phyloP scores from a whole-genome alignment of 169 alveolate species.

The Cryptosporidium bovis region DNA sequence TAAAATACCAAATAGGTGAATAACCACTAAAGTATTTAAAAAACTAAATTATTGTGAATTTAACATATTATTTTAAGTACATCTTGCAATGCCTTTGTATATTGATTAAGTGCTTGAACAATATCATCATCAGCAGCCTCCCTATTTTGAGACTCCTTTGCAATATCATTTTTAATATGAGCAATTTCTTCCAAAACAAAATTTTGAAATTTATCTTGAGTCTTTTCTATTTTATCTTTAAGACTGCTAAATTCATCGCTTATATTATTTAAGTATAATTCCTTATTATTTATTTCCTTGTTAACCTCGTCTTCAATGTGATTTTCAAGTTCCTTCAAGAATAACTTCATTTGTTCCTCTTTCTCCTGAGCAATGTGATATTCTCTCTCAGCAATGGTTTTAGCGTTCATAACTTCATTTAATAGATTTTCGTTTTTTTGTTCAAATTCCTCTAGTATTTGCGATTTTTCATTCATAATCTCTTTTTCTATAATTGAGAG shows the following conservation, averaged over 20 bases:
- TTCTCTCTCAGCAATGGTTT: constrained; percentile 68
- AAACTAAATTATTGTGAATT: too few species aligned
- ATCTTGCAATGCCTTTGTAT: constrained; percentile 87
- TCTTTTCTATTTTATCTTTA: constrained; percentile 57
- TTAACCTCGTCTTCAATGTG: constrained; percentile 60
- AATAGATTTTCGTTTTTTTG: constrained; percentile 41
- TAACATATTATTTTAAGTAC: constrained; percentile 80
- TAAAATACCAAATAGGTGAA: neutral
- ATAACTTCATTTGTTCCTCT: constrained; percentile 58
- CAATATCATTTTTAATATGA: constrained; percentile 82
- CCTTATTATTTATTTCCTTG: constrained; percentile 36
- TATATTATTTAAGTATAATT: constrained; percentile 7
- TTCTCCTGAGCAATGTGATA: constrained; percentile 69
- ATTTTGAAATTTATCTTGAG: constrained; percentile 79
- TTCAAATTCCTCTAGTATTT: constrained; percentile 57
- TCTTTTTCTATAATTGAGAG: constrained; percentile 49
- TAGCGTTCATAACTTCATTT: constrained; percentile 68
- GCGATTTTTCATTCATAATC: constrained; percentile 37
- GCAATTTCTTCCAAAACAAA: constrained; percentile 85
- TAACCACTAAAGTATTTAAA: neutral
- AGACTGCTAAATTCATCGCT: constrained; percentile 33
- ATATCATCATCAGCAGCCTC: constrained; percentile 92
- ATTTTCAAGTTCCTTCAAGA: constrained; percentile 46
- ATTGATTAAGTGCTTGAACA: constrained; percentile 90
- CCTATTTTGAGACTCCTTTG: constrained; percentile 86